Evolutionary conservation across 108 stramenopile genomes (phyloP), one percentile per base, ranked within the genome.

Genomic region (Seminavis robusta): DNA sequence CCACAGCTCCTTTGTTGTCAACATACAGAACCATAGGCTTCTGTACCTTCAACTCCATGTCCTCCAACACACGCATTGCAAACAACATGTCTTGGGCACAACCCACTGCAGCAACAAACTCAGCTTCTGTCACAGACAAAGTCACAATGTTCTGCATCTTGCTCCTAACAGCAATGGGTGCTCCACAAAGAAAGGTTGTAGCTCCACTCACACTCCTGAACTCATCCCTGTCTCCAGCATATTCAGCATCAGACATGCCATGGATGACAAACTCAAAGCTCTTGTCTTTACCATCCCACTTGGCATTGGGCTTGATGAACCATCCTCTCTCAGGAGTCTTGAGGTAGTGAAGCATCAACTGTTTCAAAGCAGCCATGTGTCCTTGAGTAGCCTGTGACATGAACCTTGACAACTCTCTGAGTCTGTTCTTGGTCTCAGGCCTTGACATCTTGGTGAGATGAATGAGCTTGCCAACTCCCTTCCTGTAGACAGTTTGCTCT

Each of bases 61-160:
- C 61, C 6, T 47, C 40, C 0, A 62, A 8, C 1, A 67, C 25
- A 13, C 50, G 24, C 21, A 65, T 37, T 36, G 42, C 56, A n/a
- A 34, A 51, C 58, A 43, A 57, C 64, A 71, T 77, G 17, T 75
- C 74, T 42, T 74, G 68, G 16, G 53, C 72, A 29, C 40, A 54
- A n/a, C 29, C 13, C 0, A 74, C 69, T 42, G 45, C 72, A 10
- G 68, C 62, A 27, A 49, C 38, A 4, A 47, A 20, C 42, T 78
- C 71, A 6, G 71, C 71, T 60, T 78, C 67, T 20, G 63, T 69
- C 6, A 63, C 59, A 10, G 72, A 74, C 15, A 79, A 42, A 0
- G 64, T 20, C 1, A 79, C 63, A 21, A 52, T 54, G 33, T 39
- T 49, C 57, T 67, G 65, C 21, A 63, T 66, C 21, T 64, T 29